Base-by-base conservation (phyloP, 495 filamentous ascomycete species). In the Penicillium steckii region DNA sequence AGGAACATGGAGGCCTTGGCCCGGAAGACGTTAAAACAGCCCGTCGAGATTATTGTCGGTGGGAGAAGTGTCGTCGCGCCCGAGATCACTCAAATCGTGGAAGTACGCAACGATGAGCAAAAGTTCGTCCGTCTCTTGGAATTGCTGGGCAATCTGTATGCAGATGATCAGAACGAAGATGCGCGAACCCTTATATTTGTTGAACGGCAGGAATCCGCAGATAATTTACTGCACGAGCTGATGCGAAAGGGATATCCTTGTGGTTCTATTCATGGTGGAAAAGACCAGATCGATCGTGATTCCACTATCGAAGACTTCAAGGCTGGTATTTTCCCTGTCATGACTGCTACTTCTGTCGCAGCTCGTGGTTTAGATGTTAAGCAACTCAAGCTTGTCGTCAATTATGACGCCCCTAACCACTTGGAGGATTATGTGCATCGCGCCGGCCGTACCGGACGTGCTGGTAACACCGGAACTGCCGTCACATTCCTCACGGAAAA, bases 401-500 rank as follows among this genome's bases (percentile, higher is more conserved):
- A 99, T 59, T 99, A 91, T 64, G 95, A 99, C 67, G 87, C 88
- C 3, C 95, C 95, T 3, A 96, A 95, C 64, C 95, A 99, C 71
- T 74, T 95, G 26, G 95, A 99, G 71, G 95, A 99, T 64, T 99
- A 99, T 62, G 93, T 99, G 8, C 95, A 99, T 66, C 88, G 95
- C 58, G 90, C 88, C 47, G 95, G 95, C 44, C 85, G 95, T 52
- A 99, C 95, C 8, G 95, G 95, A 5, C 85, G 95, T 69, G 95
- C 95, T 23, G 95, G 95, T 23, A 95, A 96, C 62, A 95, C 81
- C 5, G 95, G 95, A 52, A 96, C 90, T 18, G 95, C 94, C 0
- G 89, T 97, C 37, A 97, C 94, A 0, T 96, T 99, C 68, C 74
- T 99, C 46, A 96, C 91, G 1, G 82, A 88, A 45, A 89, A 95